Evolutionary conservation across 129 eudicot species (phyloP).

Genomic region (Flaveria trinervia): DNA sequence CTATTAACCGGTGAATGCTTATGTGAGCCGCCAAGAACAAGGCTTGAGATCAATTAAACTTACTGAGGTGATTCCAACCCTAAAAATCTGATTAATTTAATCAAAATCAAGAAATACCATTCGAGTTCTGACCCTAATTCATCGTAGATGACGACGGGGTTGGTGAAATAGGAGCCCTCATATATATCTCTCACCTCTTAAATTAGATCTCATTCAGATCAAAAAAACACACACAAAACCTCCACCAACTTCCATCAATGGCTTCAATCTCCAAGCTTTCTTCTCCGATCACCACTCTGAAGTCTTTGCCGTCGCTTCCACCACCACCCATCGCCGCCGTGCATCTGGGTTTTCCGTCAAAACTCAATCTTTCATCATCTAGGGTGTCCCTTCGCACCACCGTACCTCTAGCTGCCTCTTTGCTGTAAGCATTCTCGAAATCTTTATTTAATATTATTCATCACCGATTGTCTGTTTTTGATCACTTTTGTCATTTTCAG

Average conservation of each 20-base stretch:
- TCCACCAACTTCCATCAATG: slow-evolving; percentile 46
- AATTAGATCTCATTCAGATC: slow-evolving; percentile 32
- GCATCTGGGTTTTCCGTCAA: slow-evolving; percentile 32
- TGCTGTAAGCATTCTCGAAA: slow-evolving; percentile 31
- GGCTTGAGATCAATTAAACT: slow-evolving; percentile 1
- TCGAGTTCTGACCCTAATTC: slow-evolving; percentile 12
- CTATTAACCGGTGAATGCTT: background rate
- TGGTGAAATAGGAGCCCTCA: slow-evolving; percentile 39
- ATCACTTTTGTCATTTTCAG: background rate
- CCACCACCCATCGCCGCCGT: slow-evolving; percentile 33
- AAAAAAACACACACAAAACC: background rate
- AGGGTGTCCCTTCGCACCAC: slow-evolving; percentile 38
- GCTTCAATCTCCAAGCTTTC: slow-evolving; percentile 71
- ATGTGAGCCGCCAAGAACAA: slow-evolving; percentile 24
- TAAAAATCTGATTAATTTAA: slow-evolving; percentile 19
- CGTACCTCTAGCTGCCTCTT: slow-evolving; percentile 39
- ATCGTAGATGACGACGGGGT: slow-evolving; percentile 37
- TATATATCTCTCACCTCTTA: slow-evolving; percentile 15
- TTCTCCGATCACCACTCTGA: slow-evolving; percentile 30
- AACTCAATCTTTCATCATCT: slow-evolving; percentile 23
- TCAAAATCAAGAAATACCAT: slow-evolving; percentile 19
- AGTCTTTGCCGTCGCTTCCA: slow-evolving; percentile 28
- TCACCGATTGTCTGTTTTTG: background rate
- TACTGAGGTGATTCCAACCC: background rate
- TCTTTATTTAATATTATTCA: too few relatives aligned